Base-by-base conservation (phyloP, 2,329 filamentous ascomycete genomes). In the Pyricularia pennisetigena region DNA sequence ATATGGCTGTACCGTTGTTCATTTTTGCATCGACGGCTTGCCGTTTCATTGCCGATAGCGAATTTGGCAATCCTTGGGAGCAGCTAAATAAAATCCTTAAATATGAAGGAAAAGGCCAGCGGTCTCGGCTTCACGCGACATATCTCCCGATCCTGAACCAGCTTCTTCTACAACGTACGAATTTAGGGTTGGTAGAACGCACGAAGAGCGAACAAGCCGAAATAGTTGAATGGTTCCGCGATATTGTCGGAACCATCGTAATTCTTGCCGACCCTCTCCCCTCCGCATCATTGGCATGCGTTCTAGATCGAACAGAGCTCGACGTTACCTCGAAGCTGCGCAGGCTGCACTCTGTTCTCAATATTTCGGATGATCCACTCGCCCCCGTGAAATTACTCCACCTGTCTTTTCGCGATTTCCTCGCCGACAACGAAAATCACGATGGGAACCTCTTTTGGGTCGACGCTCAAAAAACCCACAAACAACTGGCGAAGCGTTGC, bases 351-450 rank as follows among this genome's bases (percentile, higher is more conserved):
- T 63, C 26, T 63, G 26, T 63, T 29, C 26, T 63, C 14, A 29
- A 63, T 14, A 63, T 63, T 63, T 63, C 26, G 28, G 61, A 63
- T 29, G 14, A 63, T 29, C 61, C 61, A 1, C 10, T 63, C 61
- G 61, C 6, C 74, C 75, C 76, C 0, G 65, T 80, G 4, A 72
- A 71, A 20, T 68, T 76, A 0, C 72, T 77, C 2, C 78, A 80
- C 67, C 69, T 76, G 7, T 79, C 79, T 0, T 81, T 81, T 63
- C 74, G 75, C 3, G 78, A 80, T 68, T 79, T 78, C 70, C 76
- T 81, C 12, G 35, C 78, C 10, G 72, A 78, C 67, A 41, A 70
- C 7, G 67, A 73, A 10, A 73, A 71, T 70, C 69, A 72, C 14
- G 69, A 67, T 3, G 71, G 68, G n/a, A 72, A 75, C 41, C 70